These are phyloP conservation scores for Mollisiaceae sp. DNA, from an alignment of 2,329 filamentous ascomycete species.

Conservation along the genomic window DNA sequence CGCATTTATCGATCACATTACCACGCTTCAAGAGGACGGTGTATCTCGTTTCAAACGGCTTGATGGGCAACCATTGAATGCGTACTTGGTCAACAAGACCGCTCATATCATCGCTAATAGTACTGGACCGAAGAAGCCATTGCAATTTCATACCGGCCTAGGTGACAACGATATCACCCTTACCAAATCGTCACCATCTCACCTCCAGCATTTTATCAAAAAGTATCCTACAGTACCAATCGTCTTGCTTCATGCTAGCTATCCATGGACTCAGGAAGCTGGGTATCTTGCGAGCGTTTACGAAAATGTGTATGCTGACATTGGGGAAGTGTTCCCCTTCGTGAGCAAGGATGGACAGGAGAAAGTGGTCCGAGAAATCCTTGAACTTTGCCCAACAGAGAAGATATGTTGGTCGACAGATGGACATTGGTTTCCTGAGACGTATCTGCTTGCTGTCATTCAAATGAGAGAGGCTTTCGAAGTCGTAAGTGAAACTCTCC, in stretches of 20 bases:
- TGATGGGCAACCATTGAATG: slow-evolving; percentile 68
- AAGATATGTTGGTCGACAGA: slow-evolving; percentile 84
- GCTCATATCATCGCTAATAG: slow-evolving; percentile 61
- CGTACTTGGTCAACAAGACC: slow-evolving; percentile 68
- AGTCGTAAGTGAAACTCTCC: slow-evolving; percentile 52
- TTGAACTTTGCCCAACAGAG: slow-evolving; percentile 76
- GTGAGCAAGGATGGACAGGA: slow-evolving; percentile 79
- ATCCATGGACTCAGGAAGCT: slow-evolving; percentile 79
- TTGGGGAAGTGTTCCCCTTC: slow-evolving; percentile 82
- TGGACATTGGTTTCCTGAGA: slow-evolving; percentile 80
- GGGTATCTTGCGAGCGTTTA: slow-evolving; percentile 81
- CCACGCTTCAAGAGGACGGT: slow-evolving; percentile 29
- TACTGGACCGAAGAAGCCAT: slow-evolving; percentile 63
- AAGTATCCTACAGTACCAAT: slow-evolving; percentile 73
- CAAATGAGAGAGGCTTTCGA: slow-evolving; percentile 76
- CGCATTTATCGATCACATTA: slow-evolving; percentile 38
- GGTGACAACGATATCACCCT: slow-evolving; percentile 81
- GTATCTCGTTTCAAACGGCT: slow-evolving; percentile 55
- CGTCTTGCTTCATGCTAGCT: slow-evolving; percentile 79
- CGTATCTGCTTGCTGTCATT: slow-evolving; percentile 72
- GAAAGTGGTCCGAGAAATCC: slow-evolving; percentile 68
- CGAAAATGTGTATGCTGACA: slow-evolving; percentile 79
- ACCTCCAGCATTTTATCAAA: slow-evolving; percentile 75
- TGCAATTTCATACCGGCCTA: slow-evolving; percentile 84
- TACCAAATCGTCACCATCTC: slow-evolving; percentile 72